Evolutionary conservation across 225 moss, liverwort and hornwort species (phyloP).

Genomic region (Pseudisothecium myosuroides): DNA sequence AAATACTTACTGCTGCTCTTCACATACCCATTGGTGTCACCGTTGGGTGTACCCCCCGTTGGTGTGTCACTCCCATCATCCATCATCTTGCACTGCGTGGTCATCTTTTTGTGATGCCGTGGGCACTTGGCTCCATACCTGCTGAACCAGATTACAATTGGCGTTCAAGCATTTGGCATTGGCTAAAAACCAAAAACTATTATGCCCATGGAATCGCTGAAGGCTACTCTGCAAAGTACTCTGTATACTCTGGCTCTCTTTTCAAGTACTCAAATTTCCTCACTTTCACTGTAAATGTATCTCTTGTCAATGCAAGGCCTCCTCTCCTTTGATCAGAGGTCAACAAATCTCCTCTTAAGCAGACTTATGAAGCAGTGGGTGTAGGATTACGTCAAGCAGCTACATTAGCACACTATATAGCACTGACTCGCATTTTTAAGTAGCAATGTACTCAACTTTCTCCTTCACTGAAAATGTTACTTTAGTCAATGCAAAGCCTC

Average conservation of each 20-base stretch:
- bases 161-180: background rate
- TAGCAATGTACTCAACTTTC: background rate
- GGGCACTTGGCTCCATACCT: conserved; percentile 31
- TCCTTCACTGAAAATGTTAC: background rate
- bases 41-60: background rate
- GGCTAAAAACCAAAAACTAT: background rate
- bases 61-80: background rate
- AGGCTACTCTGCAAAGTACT: background rate
- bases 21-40: background rate
- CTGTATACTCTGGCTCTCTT: background rate
- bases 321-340: background rate
- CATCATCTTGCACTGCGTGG: background rate
- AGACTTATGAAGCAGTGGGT: background rate
- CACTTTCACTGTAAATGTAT: background rate
- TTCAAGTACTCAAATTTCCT: background rate
- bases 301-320: background rate
- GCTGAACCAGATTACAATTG: background rate
- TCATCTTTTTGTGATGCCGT: conserved; percentile 53
- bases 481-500: background rate
- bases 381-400: background rate
- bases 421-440: background rate
- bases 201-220: background rate
- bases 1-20: background rate
- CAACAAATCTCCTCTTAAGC: background rate
- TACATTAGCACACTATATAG: background rate